phyloP scores from a whole-genome alignment of 805 yeast species.

The Candida tammaniensis region DNA sequence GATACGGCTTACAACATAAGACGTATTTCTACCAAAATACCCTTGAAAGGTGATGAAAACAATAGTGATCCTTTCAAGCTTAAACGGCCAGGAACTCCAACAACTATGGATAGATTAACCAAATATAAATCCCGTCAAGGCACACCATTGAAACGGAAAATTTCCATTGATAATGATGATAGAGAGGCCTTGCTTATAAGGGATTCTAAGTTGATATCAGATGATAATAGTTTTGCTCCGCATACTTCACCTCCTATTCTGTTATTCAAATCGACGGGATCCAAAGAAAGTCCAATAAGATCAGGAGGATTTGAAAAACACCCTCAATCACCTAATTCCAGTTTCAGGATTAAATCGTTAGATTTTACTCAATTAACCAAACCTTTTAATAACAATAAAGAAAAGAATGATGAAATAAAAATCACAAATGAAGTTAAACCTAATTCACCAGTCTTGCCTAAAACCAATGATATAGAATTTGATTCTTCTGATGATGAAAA shows the following conservation, averaged over 20 bases:
- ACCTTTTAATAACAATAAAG: too few relatives aligned
- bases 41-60: slow-evolving; percentile 4
- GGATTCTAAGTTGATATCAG: slow-evolving; percentile 19
- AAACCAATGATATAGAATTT: slow-evolving; percentile 20
- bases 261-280: slow-evolving; percentile 2
- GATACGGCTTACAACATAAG: slow-evolving; percentile 5
- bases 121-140: slow-evolving; percentile 16
- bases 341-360: slow-evolving; percentile 13
- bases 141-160: slow-evolving; percentile 17
- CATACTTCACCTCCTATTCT: slow-evolving; percentile 2
- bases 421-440: too few relatives aligned
- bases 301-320: slow-evolving; percentile 3
- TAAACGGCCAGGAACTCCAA: slow-evolving; percentile 9
- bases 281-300: slow-evolving; percentile 1
- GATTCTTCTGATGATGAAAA: slow-evolving; percentile 24
- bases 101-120: slow-evolving; percentile 4
- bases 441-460: background rate
- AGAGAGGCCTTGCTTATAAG: slow-evolving; percentile 15
- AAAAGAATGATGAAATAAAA: background rate
- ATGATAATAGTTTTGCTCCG: slow-evolving; percentile 16
- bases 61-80: too few relatives aligned
- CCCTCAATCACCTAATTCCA: slow-evolving; percentile 21
- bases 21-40: slow-evolving; percentile 8
- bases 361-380: slow-evolving; percentile 2
- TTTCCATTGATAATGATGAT: slow-evolving; percentile 5